Evolutionary conservation across 139 green algal species (phyloP).

Genomic region (Penium margaritaceum): DNA sequence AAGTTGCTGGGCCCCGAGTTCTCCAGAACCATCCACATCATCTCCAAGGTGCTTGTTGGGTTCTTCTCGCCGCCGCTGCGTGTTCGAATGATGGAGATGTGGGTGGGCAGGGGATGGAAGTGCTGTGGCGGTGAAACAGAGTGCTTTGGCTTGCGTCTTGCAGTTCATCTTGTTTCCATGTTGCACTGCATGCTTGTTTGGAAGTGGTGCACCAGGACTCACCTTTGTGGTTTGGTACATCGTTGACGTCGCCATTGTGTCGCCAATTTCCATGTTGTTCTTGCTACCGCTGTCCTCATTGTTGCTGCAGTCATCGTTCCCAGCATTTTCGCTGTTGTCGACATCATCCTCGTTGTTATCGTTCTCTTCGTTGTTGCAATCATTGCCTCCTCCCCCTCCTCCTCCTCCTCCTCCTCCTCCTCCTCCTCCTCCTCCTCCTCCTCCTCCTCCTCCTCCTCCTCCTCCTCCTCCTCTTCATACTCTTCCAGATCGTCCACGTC

Average conservation of each 20-base stretch:
- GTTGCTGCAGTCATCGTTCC: not conserved
- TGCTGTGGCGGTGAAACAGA: too few species aligned
- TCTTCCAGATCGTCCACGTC: not conserved
- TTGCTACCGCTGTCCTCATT: not conserved
- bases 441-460: not conserved
- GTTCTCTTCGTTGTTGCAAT: too few species aligned
- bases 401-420: not conserved
- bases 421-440: not conserved
- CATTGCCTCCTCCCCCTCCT: not conserved
- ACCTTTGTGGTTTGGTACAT: too few species aligned
- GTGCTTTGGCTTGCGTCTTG: too few species aligned
- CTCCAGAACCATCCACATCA: constrained; percentile 73
- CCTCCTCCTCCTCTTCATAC: not conserved
- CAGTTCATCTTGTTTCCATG: too few species aligned
- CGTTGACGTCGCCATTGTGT: not conserved
- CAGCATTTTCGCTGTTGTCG: too few species aligned
- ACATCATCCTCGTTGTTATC: too few species aligned
- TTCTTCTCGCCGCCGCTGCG: too few species aligned
- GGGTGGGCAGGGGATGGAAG: too few species aligned
- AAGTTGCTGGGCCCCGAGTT: constrained; percentile 66
- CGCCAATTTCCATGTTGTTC: not conserved
- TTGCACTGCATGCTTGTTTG: too few species aligned
- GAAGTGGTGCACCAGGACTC: too few species aligned
- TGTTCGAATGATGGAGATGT: too few species aligned
- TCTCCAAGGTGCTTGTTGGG: constrained; percentile 82